Conservation (phyloP, 2,329 filamentous ascomycete species). For the Colletotrichum sp. region DNA sequence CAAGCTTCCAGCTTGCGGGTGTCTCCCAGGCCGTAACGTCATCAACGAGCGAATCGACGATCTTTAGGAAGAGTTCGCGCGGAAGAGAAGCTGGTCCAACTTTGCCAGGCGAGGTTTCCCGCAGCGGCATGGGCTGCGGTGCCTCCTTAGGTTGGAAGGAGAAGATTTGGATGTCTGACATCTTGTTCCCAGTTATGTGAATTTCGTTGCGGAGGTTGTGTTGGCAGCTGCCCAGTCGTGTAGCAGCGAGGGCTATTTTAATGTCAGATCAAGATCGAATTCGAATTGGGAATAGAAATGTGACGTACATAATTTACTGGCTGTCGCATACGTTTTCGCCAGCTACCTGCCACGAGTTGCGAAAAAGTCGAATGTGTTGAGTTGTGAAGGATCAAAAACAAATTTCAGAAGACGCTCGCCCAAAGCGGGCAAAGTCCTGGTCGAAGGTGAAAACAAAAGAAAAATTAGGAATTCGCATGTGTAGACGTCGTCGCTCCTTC, state of each 20-base stretch:
- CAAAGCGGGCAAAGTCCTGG: background rate
- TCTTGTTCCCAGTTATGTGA: background rate
- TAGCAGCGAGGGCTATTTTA: accelerated
- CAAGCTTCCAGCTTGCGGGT: background rate
- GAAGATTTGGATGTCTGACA: background rate
- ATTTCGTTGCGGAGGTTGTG: too few species aligned
- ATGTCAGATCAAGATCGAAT: background rate
- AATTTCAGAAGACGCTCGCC: background rate
- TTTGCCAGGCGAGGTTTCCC: background rate
- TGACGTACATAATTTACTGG: accelerated
- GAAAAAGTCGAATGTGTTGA: background rate
- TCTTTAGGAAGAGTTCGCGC: accelerated
- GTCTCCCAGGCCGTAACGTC: background rate
- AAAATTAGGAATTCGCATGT: background rate
- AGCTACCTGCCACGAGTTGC: accelerated
- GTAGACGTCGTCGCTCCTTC: background rate
- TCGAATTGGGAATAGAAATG: background rate
- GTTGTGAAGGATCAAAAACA: background rate
- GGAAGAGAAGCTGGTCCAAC: background rate
- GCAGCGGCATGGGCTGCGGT: background rate
- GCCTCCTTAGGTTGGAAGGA: background rate
- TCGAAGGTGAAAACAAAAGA: background rate
- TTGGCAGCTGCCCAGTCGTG: background rate
- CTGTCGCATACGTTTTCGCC: background rate
- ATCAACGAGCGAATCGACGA: background rate